Conservation (phyloP, 2,329 filamentous ascomycete species). For the Hortaea werneckii region DNA sequence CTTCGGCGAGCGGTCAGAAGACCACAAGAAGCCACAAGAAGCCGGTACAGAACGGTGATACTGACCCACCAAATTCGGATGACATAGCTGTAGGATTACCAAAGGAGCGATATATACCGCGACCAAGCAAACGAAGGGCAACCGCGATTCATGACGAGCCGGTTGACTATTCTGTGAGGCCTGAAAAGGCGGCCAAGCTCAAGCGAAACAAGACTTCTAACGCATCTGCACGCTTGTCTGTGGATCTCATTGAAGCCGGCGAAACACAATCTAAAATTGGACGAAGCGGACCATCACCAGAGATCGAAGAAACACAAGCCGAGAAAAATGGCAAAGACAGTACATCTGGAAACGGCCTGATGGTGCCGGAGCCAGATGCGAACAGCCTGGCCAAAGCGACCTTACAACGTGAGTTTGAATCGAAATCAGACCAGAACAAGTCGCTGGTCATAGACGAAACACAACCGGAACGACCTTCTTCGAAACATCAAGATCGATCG, state of each 20-base stretch:
- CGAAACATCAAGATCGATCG: background rate
- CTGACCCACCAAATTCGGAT: conserved; percentile 20
- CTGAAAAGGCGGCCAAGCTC: conserved; percentile 31
- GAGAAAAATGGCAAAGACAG: background rate
- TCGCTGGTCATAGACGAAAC: too few species aligned
- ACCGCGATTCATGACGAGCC: conserved; percentile 16
- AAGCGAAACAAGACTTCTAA: conserved; percentile 30
- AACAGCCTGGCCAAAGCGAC: background rate
- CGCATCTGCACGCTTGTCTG: background rate
- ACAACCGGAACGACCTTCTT: background rate
- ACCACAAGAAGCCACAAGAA: background rate
- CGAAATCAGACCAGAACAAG: background rate
- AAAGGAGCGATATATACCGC: conserved; percentile 30
- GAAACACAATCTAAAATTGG: background rate
- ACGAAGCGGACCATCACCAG: background rate
- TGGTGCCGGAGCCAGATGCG: background rate
- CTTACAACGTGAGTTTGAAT: background rate
- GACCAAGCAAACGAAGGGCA: conserved; percentile 27
- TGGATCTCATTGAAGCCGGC: background rate
- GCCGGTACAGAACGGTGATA: background rate
- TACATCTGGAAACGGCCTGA: background rate
- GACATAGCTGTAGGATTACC: conserved; percentile 26
- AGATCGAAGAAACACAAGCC: background rate
- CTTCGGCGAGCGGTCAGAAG: background rate
- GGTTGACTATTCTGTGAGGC: conserved; percentile 23